Evolutionary conservation across 192 early-diverging fungal species (phyloP).

Genomic region (Backusella tuberculispora): DNA sequence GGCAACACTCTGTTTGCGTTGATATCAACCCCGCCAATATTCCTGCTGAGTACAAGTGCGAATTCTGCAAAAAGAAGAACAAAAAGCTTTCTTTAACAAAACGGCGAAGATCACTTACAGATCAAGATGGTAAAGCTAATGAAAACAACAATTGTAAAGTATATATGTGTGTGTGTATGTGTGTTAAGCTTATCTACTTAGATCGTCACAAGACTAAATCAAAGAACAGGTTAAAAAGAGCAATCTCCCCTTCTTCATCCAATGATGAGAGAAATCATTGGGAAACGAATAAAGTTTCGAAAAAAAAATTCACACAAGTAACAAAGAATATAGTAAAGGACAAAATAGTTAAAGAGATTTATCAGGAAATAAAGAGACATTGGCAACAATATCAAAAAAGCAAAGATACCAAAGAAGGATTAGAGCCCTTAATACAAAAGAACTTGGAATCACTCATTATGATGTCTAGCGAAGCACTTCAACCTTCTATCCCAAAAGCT

Average conservation of each 20-base stretch:
- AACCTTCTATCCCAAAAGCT: constrained; percentile 2
- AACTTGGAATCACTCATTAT: not conserved
- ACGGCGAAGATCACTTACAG: not conserved
- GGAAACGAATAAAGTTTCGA: not conserved
- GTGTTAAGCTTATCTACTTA: not conserved
- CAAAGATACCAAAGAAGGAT: not conserved
- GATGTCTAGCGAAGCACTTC: not conserved
- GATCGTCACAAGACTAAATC: not conserved
- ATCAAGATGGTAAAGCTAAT: not conserved
- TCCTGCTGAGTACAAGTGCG: constrained; percentile 87
- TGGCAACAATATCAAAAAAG: constrained; percentile 19
- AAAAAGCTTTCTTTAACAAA: not conserved
- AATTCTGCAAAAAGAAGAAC: constrained; percentile 58
- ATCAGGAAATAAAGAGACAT: not conserved
- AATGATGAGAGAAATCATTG: not conserved
- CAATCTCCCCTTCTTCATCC: not conserved
- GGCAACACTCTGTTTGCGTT: constrained; percentile 95
- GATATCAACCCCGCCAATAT: constrained; percentile 67
- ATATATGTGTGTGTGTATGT: not conserved
- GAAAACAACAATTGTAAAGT: not conserved
- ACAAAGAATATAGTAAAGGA: not conserved
- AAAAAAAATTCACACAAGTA: not conserved
- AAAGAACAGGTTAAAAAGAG: not conserved
- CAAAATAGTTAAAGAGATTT: not conserved
- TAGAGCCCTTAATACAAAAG: not conserved